These are phyloP conservation scores for Stylosanthes scabra DNA, from an alignment of 331 rosid species.

Conservation along the genomic window DNA sequence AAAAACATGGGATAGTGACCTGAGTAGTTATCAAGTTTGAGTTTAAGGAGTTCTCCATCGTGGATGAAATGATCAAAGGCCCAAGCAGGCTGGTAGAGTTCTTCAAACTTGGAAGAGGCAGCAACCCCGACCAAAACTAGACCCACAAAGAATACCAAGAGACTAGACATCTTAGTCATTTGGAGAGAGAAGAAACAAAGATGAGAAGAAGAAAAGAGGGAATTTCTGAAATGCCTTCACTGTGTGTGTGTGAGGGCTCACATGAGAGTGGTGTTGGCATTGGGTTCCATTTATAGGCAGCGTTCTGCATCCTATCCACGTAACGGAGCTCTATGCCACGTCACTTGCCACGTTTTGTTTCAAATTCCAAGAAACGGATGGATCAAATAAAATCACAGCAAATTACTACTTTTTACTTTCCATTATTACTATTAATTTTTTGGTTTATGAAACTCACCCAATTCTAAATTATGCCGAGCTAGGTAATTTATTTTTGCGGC, in stretches of 20 bases:
- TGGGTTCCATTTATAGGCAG: conserved; percentile 67
- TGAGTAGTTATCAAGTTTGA: conserved; percentile 80
- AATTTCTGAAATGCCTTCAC: conserved; percentile 25
- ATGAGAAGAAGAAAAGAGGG: background rate
- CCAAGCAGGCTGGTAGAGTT: conserved; percentile 91
- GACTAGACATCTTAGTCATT: conserved; percentile 44
- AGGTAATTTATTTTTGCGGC: too few relatives aligned
- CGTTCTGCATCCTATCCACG: conserved; percentile 39
- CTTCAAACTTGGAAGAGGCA: conserved; percentile 70
- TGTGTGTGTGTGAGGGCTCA: conserved; percentile 9
- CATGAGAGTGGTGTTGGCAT: background rate
- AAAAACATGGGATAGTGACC: conserved; percentile 47
- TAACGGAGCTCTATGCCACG: conserved; percentile 41
- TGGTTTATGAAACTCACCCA: background rate
- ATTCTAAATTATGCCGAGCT: background rate
- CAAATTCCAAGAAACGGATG: conserved; percentile 42
- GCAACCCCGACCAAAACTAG: conserved; percentile 52
- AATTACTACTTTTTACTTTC: background rate
- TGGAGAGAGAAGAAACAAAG: background rate
- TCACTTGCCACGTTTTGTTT: conserved; percentile 52
- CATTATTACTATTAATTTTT: background rate
- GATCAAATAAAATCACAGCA: background rate
- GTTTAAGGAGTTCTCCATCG: conserved; percentile 79
- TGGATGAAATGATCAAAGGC: conserved; percentile 77
- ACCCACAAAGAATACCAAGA: conserved; percentile 46